phyloP scores from a whole-genome alignment of 2,329 filamentous ascomycete genomes.

The Aspergillus ruber region DNA sequence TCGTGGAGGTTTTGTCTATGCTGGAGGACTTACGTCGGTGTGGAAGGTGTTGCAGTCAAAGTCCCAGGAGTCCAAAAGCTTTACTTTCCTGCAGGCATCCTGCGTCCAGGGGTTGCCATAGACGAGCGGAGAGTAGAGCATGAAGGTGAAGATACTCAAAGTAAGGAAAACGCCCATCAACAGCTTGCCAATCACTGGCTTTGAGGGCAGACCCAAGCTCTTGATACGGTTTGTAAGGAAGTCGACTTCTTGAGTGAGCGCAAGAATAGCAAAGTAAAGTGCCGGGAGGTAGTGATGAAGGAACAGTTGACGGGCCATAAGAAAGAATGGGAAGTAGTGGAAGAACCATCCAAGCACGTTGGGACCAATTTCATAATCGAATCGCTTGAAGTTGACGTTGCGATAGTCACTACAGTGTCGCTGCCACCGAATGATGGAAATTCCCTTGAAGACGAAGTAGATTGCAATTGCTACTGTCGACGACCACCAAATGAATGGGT shows the following conservation, averaged over 20 bases:
- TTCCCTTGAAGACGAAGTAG: conserved; percentile 77
- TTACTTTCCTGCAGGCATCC: conserved; percentile 75
- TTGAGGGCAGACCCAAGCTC: conserved; percentile 60
- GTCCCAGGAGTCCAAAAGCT: conserved; percentile 86
- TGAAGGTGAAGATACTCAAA: conserved; percentile 68
- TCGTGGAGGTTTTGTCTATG: conserved; percentile 25
- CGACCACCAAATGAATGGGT: conserved; percentile 91
- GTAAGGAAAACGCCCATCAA: conserved; percentile 68
- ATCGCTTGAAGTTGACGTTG: conserved; percentile 80
- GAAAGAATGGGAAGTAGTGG: conserved; percentile 97
- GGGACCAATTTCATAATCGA: conserved; percentile 92
- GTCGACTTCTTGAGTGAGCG: conserved; percentile 83
- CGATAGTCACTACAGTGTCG: conserved; percentile 83
- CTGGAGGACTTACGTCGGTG: conserved; percentile 64
- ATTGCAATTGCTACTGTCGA: conserved; percentile 70
- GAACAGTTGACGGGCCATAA: conserved; percentile 98
- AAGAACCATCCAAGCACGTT: conserved; percentile 91
- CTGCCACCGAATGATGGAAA: conserved; percentile 89
- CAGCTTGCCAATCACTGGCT: conserved; percentile 67
- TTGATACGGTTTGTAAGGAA: conserved; percentile 70
- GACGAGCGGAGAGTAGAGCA: conserved; percentile 77
- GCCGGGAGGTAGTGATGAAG: conserved; percentile 98
- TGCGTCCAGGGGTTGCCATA: conserved; percentile 96
- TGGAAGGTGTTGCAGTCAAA: conserved; percentile 97
- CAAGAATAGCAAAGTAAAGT: conserved; percentile 87